Evolutionary conservation across 371 early-diverging fungal genomes (phyloP).

Genomic region (Nematocida sp.): DNA sequence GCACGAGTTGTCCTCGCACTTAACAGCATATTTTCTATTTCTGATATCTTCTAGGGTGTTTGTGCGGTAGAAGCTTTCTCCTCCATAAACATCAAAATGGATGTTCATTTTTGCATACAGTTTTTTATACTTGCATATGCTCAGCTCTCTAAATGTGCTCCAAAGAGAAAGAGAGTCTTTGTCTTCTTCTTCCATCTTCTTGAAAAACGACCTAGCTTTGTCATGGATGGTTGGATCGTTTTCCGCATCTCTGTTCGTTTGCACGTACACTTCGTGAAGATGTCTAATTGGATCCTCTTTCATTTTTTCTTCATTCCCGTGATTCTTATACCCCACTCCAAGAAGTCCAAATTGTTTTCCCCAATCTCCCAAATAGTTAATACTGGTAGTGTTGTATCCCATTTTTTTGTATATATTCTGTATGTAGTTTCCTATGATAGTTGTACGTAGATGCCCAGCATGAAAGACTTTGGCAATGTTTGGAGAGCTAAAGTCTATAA

Average conservation of each 20-base stretch:
- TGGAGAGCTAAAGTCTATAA: slow-evolving; percentile 90
- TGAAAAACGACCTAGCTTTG: slow-evolving; percentile 86
- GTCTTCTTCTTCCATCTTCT: slow-evolving; percentile 90
- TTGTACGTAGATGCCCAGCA: slow-evolving; percentile 93
- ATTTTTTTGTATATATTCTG: slow-evolving; percentile 75
- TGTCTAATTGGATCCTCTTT: slow-evolving; percentile 81
- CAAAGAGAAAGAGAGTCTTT: slow-evolving; percentile 76
- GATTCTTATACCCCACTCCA: slow-evolving; percentile 80
- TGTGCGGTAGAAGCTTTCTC: slow-evolving; percentile 85
- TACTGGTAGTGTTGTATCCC: slow-evolving; percentile 77
- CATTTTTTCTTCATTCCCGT: slow-evolving; percentile 75
- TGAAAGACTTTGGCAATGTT: slow-evolving; percentile 99
- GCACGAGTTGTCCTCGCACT: slow-evolving; percentile 63
- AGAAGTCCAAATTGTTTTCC: slow-evolving; percentile 96
- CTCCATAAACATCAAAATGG: slow-evolving; percentile 89
- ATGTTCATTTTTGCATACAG: slow-evolving; percentile 85
- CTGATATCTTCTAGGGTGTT: slow-evolving; percentile 72
- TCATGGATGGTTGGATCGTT: slow-evolving; percentile 74
- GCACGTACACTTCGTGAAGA: slow-evolving; percentile 86
- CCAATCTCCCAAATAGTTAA: slow-evolving; percentile 99
- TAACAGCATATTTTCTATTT: slow-evolving; percentile 69
- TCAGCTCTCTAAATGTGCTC: slow-evolving; percentile 81
- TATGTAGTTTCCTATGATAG: slow-evolving; percentile 91
- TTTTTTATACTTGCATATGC: slow-evolving; percentile 84
- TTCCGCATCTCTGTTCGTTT: slow-evolving; percentile 75